These are phyloP conservation scores for Pneumocystis sp. DNA, from an alignment of 1,139 yeast genomes.

Conservation along the genomic window DNA sequence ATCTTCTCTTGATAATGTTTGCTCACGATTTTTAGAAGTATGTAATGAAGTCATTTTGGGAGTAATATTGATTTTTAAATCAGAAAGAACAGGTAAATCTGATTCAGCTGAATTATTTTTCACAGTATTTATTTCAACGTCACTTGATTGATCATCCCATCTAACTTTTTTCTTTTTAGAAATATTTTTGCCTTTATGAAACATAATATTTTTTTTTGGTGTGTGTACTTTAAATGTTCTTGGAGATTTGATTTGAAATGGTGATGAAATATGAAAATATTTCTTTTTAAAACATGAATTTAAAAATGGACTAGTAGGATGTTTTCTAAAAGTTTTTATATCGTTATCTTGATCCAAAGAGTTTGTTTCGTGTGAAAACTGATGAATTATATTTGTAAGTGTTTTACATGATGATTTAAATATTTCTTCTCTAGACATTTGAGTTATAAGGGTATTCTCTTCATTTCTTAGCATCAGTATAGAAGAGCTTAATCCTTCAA, in stretches of 20 bases:
- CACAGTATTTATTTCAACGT: neutral
- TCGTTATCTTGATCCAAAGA: neutral
- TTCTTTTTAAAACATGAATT: neutral
- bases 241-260: neutral
- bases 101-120: neutral
- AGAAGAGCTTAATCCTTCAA: neutral
- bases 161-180: neutral
- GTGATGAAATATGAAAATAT: neutral
- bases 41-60: neutral
- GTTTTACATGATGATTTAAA: neutral
- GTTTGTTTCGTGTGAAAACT: neutral
- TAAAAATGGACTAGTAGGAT: neutral
- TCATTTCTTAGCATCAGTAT: neutral
- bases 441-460: neutral
- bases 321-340: neutral
- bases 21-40: neutral
- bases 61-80: neutral
- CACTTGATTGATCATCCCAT: neutral
- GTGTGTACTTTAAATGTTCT: neutral
- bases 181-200: neutral
- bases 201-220: neutral
- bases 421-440: neutral
- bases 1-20: neutral
- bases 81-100: neutral
- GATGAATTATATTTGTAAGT: neutral